A percentile compares a stretch with the other conserved stretches of the same genome.
Evolutionary conservation across 345 rosid genomes (phyloP).

Genomic region (Adansonia digitata): DNA sequence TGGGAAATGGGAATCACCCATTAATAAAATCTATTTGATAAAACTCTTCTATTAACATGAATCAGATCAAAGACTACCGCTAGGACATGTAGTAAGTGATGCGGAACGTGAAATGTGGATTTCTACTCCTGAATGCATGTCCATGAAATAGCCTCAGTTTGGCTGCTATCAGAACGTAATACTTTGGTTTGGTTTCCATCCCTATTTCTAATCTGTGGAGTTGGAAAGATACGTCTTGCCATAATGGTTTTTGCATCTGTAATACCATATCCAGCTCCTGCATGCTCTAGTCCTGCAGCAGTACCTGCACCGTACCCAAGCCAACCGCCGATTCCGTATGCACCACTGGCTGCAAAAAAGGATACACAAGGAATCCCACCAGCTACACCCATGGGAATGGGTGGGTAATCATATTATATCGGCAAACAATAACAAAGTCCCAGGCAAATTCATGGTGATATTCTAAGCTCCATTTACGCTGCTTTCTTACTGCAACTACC

Average conservation of each 20-base stretch:
- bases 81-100: background rate
- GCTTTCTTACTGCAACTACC: background rate
- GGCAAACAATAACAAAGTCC: conserved; percentile 23
- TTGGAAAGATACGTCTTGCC: background rate
- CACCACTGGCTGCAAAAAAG: conserved; percentile 31
- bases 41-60: background rate
- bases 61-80: background rate
- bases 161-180: background rate
- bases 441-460: background rate
- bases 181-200: background rate
- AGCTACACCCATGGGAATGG: conserved; percentile 39
- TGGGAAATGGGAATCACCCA: background rate
- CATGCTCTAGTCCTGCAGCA: conserved; percentile 37
- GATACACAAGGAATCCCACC: conserved; percentile 32
- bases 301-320: conserved; percentile 33
- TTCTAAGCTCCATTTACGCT: background rate
- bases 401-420: conserved; percentile 40
- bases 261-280: conserved; percentile 31
- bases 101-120: background rate
- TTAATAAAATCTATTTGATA: background rate
- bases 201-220: background rate
- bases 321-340: conserved; percentile 34
- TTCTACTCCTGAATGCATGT: background rate
- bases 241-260: background rate
- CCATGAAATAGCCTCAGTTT: background rate